Evolutionary conservation across 441 rosid genomes (phyloP).

Genomic region (Erodium trifolium): DNA sequence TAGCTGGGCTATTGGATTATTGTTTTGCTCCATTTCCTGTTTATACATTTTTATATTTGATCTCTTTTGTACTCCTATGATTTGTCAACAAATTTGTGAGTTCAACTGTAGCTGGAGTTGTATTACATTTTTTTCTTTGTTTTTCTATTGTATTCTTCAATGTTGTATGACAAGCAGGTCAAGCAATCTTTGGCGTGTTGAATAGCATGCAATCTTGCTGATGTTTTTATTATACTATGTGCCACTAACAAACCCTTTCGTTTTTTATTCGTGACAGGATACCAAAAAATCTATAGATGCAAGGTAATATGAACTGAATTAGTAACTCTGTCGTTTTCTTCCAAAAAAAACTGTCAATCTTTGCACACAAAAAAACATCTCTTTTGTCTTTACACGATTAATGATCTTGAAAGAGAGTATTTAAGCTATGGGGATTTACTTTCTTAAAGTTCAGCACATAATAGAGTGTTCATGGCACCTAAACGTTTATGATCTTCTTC

Average conservation of each 20-base stretch:
- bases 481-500: background rate
- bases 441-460: background rate
- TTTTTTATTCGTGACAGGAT: constrained; percentile 29
- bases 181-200: background rate
- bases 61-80: background rate
- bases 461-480: background rate
- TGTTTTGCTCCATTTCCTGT: constrained; percentile 1
- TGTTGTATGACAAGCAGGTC: background rate
- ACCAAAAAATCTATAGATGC: constrained; percentile 25
- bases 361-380: no score
- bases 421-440: background rate
- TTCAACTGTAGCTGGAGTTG: background rate
- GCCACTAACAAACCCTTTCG: background rate
- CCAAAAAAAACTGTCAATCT: no score
- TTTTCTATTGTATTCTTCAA: background rate
- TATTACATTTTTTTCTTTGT: background rate
- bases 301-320: constrained; percentile 24
- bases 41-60: background rate
- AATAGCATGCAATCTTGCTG: background rate
- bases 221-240: background rate
- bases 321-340: background rate
- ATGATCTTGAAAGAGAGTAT: background rate
- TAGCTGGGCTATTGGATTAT: background rate
- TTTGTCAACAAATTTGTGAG: background rate
- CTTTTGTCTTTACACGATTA: background rate